Conservation (phyloP, 352 stramenopile genomes). For the Bremia lactucae region DNA sequence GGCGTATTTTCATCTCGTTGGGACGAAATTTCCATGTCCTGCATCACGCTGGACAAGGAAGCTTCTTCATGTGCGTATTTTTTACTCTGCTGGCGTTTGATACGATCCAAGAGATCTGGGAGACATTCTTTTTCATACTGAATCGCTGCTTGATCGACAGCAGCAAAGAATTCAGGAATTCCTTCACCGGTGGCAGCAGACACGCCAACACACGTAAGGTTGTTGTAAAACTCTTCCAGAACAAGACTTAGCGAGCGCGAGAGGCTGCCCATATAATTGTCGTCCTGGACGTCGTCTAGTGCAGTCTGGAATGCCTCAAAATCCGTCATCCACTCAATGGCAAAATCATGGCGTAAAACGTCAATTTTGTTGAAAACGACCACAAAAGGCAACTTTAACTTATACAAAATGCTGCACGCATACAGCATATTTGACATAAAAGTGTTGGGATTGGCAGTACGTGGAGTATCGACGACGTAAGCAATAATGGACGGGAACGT, state of each 20-base stretch:
- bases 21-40: constrained; percentile 69
- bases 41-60: constrained; percentile 61
- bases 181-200: constrained; percentile 93
- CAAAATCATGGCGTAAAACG: constrained; percentile 90
- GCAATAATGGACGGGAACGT: constrained; percentile 95
- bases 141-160: constrained; percentile 76
- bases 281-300: constrained; percentile 84
- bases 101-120: constrained; percentile 56
- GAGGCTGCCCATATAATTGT: constrained; percentile 89
- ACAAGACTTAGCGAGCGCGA: constrained; percentile 86
- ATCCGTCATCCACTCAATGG: constrained; percentile 97
- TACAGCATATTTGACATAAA: constrained; percentile 99
- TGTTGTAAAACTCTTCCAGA: constrained; percentile 90
- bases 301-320: constrained; percentile 97
- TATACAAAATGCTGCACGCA: constrained; percentile 97
- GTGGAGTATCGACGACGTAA: constrained; percentile 97
- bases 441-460: constrained; percentile 92
- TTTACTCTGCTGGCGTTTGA: constrained; percentile 48
- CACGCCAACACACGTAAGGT: constrained; percentile 88
- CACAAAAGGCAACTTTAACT: constrained; percentile 94
- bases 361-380: constrained; percentile 99
- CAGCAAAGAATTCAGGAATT: constrained; percentile 90
- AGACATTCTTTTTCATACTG: constrained; percentile 86
- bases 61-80: constrained; percentile 32
- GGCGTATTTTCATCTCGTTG: constrained; percentile 12